Evolutionary conservation across 1,139 yeast genomes (phyloP).

Genomic region (Scheffersomyces parashehatae): DNA sequence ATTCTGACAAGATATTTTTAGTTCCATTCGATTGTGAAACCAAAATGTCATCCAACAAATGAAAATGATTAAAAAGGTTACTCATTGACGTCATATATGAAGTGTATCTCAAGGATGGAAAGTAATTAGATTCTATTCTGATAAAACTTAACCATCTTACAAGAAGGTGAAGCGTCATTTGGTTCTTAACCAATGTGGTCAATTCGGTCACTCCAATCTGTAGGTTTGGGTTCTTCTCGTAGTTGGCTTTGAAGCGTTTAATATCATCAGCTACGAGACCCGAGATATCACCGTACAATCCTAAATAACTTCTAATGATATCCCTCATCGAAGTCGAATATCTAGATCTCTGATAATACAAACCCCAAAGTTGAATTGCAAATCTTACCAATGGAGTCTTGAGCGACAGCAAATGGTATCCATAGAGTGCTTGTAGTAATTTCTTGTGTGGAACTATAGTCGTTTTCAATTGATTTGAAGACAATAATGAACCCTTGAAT

Average conservation of each 20-base stretch:
- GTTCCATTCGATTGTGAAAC: constrained; percentile 10
- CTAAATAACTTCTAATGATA: constrained; percentile 20
- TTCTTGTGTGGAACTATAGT: constrained; percentile 28
- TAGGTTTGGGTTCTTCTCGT: not conserved
- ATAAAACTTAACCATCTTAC: constrained; percentile 35
- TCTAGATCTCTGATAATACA: constrained; percentile 26
- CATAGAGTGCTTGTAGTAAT: constrained; percentile 17
- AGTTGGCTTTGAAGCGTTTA: constrained; percentile 3
- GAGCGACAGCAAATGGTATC: constrained; percentile 10
- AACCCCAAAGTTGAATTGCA: constrained; percentile 21
- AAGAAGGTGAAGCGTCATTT: constrained; percentile 18
- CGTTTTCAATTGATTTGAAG: constrained; percentile 26
- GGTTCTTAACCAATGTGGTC: constrained; percentile 22
- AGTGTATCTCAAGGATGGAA: constrained; percentile 33
- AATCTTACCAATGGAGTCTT: constrained; percentile 13
- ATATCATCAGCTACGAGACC: constrained; percentile 7
- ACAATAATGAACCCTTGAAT: constrained; percentile 29
- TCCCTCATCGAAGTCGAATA: constrained; percentile 14
- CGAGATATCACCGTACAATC: constrained; percentile 20
- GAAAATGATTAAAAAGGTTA: constrained; percentile 28
- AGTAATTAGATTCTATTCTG: constrained; percentile 31
- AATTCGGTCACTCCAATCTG: constrained; percentile 4
- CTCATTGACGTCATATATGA: constrained; percentile 29
- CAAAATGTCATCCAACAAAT: constrained; percentile 19
- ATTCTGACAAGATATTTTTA: constrained; percentile 9